Conservation (phyloP, 73 alveolate genomes). For the Blepharisma japonicum region DNA sequence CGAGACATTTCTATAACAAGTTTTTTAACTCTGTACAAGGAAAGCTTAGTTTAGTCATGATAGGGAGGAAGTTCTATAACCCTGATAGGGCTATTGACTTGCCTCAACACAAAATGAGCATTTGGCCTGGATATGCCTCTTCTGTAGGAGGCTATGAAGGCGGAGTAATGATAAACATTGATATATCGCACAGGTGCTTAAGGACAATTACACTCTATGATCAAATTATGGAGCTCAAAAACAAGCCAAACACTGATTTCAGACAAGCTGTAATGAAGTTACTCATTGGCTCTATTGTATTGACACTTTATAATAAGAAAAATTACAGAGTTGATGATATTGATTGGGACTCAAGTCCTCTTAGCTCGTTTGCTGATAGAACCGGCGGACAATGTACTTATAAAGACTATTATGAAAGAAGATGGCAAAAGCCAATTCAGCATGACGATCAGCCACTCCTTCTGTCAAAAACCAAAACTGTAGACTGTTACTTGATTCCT, state of each 20-base stretch:
- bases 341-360: slow-evolving; percentile 65
- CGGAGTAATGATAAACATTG: slow-evolving; percentile 60
- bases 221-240: slow-evolving; percentile 36
- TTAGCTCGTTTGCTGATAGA: slow-evolving; percentile 50
- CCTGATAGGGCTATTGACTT: slow-evolving; percentile 38
- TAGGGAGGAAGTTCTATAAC: slow-evolving; percentile 54
- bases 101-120: slow-evolving; percentile 37
- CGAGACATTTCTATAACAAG: slow-evolving; percentile 39
- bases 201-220: slow-evolving; percentile 56
- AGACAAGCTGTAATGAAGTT: slow-evolving; percentile 36
- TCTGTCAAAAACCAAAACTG: slow-evolving; percentile 43
- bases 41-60: slow-evolving; percentile 38
- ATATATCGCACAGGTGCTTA: slow-evolving; percentile 53
- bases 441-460: slow-evolving; percentile 67
- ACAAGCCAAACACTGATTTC: slow-evolving; percentile 9
- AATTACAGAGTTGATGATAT: slow-evolving; percentile 69
- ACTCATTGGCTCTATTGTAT: slow-evolving; percentile 60
- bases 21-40: slow-evolving; percentile 53
- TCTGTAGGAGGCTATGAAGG: slow-evolving; percentile 34
- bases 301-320: slow-evolving; percentile 81
- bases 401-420: slow-evolving; percentile 54
- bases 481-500: slow-evolving; percentile 54
- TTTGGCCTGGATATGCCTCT: slow-evolving; percentile 65
- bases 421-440: slow-evolving; percentile 53
- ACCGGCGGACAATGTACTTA: slow-evolving; percentile 57